Evolutionary conservation across 306 rosid genomes (phyloP).

Genomic region (Vicia villosa): DNA sequence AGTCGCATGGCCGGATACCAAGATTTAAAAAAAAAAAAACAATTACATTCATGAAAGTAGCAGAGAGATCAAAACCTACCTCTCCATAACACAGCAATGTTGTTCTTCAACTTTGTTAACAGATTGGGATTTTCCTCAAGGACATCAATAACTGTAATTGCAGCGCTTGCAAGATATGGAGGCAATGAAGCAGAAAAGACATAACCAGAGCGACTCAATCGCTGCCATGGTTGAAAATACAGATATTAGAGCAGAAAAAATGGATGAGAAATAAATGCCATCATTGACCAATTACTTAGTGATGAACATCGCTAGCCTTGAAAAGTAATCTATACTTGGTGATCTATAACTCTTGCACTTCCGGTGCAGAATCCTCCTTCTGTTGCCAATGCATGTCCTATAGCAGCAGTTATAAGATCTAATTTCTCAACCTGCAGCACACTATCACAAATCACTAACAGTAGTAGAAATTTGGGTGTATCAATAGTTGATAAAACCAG

Average conservation of each 20-base stretch:
- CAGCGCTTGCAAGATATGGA: slow-evolving; percentile 93
- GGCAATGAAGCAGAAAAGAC: slow-evolving; percentile 99
- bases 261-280: slow-evolving; percentile 22
- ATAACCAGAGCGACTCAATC: slow-evolving; percentile 94
- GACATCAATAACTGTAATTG: slow-evolving; percentile 85
- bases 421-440: slow-evolving; percentile 76
- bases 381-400: slow-evolving; percentile 96
- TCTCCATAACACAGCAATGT: slow-evolving; percentile 61
- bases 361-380: slow-evolving; percentile 99
- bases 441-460: slow-evolving; percentile 45
- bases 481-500: slow-evolving; percentile 16
- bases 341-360: slow-evolving; percentile 89
- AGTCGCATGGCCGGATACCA: too few relatives aligned
- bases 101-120: slow-evolving; percentile 69
- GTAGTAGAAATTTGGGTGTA: slow-evolving; percentile 26
- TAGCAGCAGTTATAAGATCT: slow-evolving; percentile 93
- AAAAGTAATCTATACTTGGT: slow-evolving; percentile 70
- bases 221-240: slow-evolving; percentile 54
- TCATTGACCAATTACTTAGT: slow-evolving; percentile 24
- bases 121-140: slow-evolving; percentile 82
- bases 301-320: slow-evolving; percentile 26
- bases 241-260: slow-evolving; percentile 35
- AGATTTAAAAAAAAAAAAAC: too few relatives aligned
- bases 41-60: slow-evolving; percentile 10
- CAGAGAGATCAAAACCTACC: slow-evolving; percentile 54